Conservation (phyloP, 2,329 filamentous ascomycete species). For the Ophiostoma fasciatum region DNA sequence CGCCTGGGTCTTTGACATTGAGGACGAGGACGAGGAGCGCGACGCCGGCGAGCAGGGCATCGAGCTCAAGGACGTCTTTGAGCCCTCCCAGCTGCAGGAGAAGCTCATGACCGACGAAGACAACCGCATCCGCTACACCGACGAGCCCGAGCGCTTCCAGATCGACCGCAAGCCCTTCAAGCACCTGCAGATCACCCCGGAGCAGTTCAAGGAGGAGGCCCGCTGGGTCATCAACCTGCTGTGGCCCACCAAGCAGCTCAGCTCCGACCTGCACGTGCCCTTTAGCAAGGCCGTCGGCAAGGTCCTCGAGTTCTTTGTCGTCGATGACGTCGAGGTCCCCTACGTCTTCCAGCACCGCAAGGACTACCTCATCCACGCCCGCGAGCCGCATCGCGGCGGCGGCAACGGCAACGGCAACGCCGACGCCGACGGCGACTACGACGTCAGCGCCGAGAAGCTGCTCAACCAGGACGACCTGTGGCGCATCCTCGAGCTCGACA, state of each 20-base stretch:
- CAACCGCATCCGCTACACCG: conserved; percentile 71
- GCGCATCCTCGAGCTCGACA: conserved; percentile 86
- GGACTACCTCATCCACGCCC: conserved; percentile 88
- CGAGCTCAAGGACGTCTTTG: conserved; percentile 94
- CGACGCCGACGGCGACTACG: conserved; percentile 55
- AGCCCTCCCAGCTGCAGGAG: conserved; percentile 86
- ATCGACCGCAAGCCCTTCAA: conserved; percentile 81
- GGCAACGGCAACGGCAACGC: conserved; percentile 57
- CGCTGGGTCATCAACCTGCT: conserved; percentile 84
- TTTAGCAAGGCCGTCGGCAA: conserved; percentile 84
- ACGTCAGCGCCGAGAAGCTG: conserved; percentile 70
- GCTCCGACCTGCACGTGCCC: conserved; percentile 57
- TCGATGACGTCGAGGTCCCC: conserved; percentile 87
- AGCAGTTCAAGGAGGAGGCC: conserved; percentile 81
- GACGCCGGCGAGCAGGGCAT: conserved; percentile 68
- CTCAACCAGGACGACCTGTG: conserved; percentile 87
- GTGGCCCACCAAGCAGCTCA: conserved; percentile 71
- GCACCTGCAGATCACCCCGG: conserved; percentile 61
- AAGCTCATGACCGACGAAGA: conserved; percentile 93
- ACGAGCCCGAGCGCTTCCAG: conserved; percentile 91
- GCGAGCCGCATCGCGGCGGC: conserved; percentile 47
- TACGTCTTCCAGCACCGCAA: conserved; percentile 98
- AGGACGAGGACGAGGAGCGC: conserved; percentile 71
- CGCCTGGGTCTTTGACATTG: conserved; percentile 79
- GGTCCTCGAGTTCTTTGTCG: conserved; percentile 87